These are phyloP conservation scores for Nigrospora osmanthi DNA, from an alignment of 2,329 filamentous ascomycete genomes.

Conservation along the genomic window DNA sequence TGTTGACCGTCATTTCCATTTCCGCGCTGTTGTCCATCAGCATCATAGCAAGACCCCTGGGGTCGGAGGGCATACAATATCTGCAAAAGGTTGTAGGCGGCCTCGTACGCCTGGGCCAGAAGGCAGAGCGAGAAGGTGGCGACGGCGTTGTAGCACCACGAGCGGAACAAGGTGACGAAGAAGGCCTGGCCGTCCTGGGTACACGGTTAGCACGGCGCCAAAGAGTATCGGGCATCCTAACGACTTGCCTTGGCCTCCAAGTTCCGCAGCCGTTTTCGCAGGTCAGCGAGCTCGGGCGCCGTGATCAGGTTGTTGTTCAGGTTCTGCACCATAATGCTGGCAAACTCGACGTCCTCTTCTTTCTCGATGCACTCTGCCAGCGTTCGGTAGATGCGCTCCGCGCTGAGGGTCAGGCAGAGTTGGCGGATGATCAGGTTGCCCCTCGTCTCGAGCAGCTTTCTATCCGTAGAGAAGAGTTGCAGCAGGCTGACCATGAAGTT, in stretches of 20 bases:
- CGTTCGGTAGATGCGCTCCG: conserved; percentile 91
- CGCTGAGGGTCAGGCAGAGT: conserved; percentile 83
- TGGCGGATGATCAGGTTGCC: conserved; percentile 96
- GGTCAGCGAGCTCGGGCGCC: conserved; percentile 83
- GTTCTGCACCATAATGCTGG: conserved; percentile 99
- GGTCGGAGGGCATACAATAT: conserved; percentile 62
- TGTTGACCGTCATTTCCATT: conserved; percentile 97
- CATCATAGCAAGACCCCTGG: background rate
- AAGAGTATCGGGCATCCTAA: background rate
- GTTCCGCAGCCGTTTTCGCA: conserved; percentile 84
- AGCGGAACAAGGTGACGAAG: conserved; percentile 88
- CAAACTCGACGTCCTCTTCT: conserved; percentile 96
- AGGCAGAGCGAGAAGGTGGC: conserved; percentile 95
- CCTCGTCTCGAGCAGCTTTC: conserved; percentile 80
- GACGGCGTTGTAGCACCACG: conserved; percentile 98
- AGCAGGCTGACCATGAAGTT: conserved; percentile 97
- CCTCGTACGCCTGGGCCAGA: conserved; percentile 94
- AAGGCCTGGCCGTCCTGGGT: conserved; percentile 82
- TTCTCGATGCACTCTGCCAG: conserved; percentile 95
- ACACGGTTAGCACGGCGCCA: conserved; percentile 4
- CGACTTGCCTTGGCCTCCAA: conserved; percentile 67
- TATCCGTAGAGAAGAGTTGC: conserved; percentile 91
- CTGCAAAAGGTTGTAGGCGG: conserved; percentile 90
- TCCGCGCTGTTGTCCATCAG: conserved; percentile 60
- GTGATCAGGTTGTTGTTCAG: conserved; percentile 99